These are phyloP conservation scores for Phytophthora sansomeana DNA, from an alignment of 352 stramenopile species.

Conservation along the genomic window DNA sequence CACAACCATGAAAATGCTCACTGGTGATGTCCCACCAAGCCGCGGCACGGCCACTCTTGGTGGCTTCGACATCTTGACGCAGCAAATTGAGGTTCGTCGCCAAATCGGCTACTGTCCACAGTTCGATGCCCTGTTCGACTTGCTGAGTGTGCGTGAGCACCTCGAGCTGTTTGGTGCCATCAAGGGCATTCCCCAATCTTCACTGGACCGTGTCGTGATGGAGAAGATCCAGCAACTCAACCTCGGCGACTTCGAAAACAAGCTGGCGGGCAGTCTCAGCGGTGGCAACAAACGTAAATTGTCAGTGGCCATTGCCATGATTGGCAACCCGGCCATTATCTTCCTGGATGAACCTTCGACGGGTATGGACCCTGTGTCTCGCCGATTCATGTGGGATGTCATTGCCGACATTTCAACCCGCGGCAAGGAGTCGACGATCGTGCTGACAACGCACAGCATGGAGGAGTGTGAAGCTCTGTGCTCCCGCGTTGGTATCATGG, in stretches of 20 bases:
- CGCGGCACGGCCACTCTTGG: slow-evolving; percentile 49
- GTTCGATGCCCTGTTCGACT: slow-evolving; percentile 84
- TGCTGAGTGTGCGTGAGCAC: slow-evolving; percentile 88
- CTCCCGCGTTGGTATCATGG: too few relatives aligned
- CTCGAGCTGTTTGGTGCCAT: slow-evolving; percentile 91
- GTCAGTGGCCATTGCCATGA: too few relatives aligned
- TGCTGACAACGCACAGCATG: too few relatives aligned
- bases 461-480: too few relatives aligned
- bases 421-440: too few relatives aligned
- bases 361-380: too few relatives aligned
- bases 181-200: slow-evolving; percentile 71
- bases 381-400: too few relatives aligned
- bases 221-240: slow-evolving; percentile 87
- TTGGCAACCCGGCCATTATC: too few relatives aligned
- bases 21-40: slow-evolving; percentile 86
- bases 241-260: slow-evolving; percentile 77
- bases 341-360: too few relatives aligned
- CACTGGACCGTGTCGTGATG: slow-evolving; percentile 63
- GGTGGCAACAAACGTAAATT: too few relatives aligned
- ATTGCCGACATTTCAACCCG: too few relatives aligned
- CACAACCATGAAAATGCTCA: slow-evolving; percentile 95
- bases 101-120: slow-evolving; percentile 94
- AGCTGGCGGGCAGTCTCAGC: too few relatives aligned
- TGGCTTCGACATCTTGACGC: slow-evolving; percentile 38
- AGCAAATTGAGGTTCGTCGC: slow-evolving; percentile 69